Conservation (phyloP, 257 asterid genomes). For the Gentiana straminea region DNA sequence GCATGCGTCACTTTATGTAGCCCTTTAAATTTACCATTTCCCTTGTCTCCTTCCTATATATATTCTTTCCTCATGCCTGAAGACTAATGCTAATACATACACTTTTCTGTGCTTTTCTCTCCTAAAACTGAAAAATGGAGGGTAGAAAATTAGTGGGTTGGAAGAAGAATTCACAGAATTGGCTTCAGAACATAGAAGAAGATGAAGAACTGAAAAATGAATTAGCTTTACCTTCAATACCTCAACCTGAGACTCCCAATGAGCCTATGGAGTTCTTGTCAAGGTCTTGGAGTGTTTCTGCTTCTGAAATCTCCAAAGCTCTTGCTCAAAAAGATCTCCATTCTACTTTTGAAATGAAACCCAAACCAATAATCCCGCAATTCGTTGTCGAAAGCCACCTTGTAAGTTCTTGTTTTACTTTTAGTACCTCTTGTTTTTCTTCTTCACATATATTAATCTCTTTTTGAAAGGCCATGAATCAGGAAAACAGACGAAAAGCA, state of each 20-base stretch:
- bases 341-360: conserved; percentile 28
- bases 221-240: conserved; percentile 31
- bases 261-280: conserved; percentile 87
- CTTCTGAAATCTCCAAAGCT: conserved; percentile 58
- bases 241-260: conserved; percentile 72
- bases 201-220: conserved; percentile 22
- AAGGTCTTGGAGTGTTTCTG: conserved; percentile 82
- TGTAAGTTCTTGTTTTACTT: conserved; percentile 27
- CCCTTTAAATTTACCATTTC: conserved; percentile 17
- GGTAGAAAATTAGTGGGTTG: conserved; percentile 21
- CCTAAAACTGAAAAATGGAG: conserved; percentile 16
- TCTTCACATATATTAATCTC: conserved; percentile 4
- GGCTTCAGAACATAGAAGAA: conserved; percentile 36
- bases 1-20: conserved; percentile 21
- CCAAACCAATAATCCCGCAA: conserved; percentile 22
- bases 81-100: background rate
- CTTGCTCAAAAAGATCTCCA: conserved; percentile 39
- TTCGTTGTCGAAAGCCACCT: conserved; percentile 14
- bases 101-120: background rate
- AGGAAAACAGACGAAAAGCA: conserved; percentile 17
- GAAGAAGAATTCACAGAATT: conserved; percentile 28
- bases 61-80: background rate
- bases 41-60: conserved; percentile 19
- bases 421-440: no score
- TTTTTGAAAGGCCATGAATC: conserved; percentile 24